phyloP scores from a whole-genome alignment of 208 protist species.

The Acanthamoeba culbertsoni region DNA sequence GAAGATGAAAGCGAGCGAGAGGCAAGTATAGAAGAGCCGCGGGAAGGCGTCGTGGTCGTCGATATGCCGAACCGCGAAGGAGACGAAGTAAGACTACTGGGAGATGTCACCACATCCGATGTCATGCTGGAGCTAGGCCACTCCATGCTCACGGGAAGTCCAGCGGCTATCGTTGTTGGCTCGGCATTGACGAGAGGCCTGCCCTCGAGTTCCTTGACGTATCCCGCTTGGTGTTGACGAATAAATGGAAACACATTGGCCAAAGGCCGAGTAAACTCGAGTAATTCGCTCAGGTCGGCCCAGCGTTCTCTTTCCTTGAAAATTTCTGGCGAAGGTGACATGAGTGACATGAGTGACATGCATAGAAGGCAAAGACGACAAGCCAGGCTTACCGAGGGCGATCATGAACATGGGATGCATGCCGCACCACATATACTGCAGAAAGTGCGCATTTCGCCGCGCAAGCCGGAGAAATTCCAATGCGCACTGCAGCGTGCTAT shows the following conservation, averaged over 20 bases:
- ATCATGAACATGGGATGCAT: not conserved
- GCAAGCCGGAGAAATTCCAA: not conserved
- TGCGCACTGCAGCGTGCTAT: not conserved
- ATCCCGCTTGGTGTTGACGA: not conserved
- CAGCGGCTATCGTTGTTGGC: too few relatives aligned
- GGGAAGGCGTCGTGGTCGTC: too few relatives aligned
- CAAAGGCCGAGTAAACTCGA: not conserved
- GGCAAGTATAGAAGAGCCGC: too few relatives aligned
- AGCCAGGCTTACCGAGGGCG: not conserved
- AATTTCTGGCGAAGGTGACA: not conserved
- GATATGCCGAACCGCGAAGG: too few relatives aligned
- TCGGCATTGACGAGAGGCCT: not conserved
- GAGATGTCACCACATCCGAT: too few relatives aligned
- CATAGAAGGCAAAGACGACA: not conserved
- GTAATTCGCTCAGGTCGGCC: not conserved
- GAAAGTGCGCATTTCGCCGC: not conserved
- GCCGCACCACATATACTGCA: not conserved
- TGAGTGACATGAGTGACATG: not conserved
- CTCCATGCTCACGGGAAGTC: too few relatives aligned
- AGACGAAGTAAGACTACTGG: too few relatives aligned
- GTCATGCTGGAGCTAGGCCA: too few relatives aligned
- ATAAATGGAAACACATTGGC: not conserved
- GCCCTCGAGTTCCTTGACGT: not conserved
- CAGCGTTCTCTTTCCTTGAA: not conserved
- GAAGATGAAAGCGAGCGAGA: too few relatives aligned